phyloP scores from a whole-genome alignment of 192 early-diverging fungal species.

The Pecoramyces ruminantium region DNA sequence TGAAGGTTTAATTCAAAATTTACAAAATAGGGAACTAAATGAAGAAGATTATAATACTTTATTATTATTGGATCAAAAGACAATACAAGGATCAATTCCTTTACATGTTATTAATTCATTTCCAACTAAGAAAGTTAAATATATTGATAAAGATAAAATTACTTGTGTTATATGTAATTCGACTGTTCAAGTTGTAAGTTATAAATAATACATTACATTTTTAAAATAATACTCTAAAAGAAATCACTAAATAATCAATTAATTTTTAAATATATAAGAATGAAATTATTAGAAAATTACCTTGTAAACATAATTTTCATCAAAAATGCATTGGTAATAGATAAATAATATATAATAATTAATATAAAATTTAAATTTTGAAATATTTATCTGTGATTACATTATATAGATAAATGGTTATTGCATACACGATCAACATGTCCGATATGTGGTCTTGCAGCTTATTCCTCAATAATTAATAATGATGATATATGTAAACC shows the following conservation, averaged over 20 bases:
- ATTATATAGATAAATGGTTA: not conserved
- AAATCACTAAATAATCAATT: too few species aligned
- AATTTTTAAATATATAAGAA: too few species aligned
- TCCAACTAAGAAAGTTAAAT: not conserved
- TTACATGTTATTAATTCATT: not conserved
- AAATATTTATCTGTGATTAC: too few species aligned
- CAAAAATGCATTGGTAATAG: not conserved
- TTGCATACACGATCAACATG: not conserved
- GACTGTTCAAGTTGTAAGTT: not conserved
- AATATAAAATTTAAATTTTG: too few species aligned
- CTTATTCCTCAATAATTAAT: not conserved
- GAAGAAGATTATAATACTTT: not conserved
- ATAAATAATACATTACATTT: too few species aligned
- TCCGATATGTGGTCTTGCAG: not conserved
- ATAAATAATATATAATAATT: not conserved
- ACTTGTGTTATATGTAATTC: not conserved
- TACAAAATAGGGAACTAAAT: not conserved
- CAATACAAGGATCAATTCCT: not conserved
- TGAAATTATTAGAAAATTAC: not conserved
- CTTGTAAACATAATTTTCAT: not conserved
- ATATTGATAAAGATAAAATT: not conserved
- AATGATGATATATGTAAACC: not conserved
- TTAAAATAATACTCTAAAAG: too few species aligned
- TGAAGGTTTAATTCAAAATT: not conserved
- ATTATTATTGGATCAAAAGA: not conserved